These are phyloP conservation scores for Gnaphalium uliginosum DNA, from an alignment of 129 eudicot genomes.

Conservation along the genomic window DNA sequence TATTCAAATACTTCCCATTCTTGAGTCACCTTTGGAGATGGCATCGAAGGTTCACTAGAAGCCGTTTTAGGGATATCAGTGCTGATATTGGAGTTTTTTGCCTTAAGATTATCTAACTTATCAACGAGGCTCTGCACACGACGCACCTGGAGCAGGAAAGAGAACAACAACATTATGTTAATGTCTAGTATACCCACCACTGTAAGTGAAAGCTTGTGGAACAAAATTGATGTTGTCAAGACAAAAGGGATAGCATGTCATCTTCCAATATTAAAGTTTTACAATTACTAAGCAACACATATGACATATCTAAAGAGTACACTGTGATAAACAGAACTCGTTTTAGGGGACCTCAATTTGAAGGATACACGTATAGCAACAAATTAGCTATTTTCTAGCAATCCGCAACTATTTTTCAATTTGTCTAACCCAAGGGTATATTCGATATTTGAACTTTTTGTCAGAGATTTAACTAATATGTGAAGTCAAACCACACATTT, in stretches of 20 bases:
- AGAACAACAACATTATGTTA: neutral
- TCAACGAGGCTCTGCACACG: constrained; percentile 85
- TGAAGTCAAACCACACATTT: neutral
- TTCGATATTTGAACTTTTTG: too few relatives aligned
- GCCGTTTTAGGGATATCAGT: constrained; percentile 36
- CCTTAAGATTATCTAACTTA: constrained; percentile 55
- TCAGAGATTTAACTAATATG: neutral
- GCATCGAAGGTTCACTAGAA: constrained; percentile 35
- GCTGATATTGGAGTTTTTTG: constrained; percentile 49
- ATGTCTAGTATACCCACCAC: constrained; percentile 10
- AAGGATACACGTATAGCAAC: too few relatives aligned
- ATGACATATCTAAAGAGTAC: neutral
- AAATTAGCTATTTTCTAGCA: too few relatives aligned
- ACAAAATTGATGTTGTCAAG: constrained; percentile 4
- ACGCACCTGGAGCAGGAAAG: constrained; percentile 53
- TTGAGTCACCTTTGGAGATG: constrained; percentile 54
- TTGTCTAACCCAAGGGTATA: too few relatives aligned
- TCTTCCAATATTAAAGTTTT: neutral
- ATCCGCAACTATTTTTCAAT: too few relatives aligned
- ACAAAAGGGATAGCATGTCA: neutral
- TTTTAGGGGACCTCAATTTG: too few relatives aligned
- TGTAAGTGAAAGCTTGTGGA: neutral
- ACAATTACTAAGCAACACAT: neutral
- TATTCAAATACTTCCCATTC: constrained; percentile 67
- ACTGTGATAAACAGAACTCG: neutral